phyloP scores from a whole-genome alignment of 2,329 filamentous ascomycete species.

The Calonectria hawksworthii region DNA sequence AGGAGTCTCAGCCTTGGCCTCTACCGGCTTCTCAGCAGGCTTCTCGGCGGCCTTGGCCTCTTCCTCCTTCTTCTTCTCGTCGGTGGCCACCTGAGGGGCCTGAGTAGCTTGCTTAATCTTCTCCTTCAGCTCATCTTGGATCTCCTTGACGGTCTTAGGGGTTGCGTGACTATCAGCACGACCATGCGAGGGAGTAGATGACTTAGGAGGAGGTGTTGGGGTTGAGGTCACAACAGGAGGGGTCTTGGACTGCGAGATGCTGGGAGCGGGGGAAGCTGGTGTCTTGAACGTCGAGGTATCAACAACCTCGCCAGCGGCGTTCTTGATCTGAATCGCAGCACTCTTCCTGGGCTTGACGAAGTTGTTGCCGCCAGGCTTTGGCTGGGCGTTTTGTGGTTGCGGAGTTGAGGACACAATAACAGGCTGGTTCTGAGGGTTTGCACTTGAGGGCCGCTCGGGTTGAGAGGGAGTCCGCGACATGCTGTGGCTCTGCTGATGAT shows the following conservation, averaged over 20 bases:
- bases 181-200: slow-evolving; percentile 75
- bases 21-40: slow-evolving; percentile 44
- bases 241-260: slow-evolving; percentile 71
- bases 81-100: slow-evolving; percentile 49
- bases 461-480: slow-evolving; percentile 91
- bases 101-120: slow-evolving; percentile 77
- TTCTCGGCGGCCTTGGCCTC: slow-evolving; percentile 41
- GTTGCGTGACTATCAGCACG: slow-evolving; percentile 78
- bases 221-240: slow-evolving; percentile 81
- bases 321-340: slow-evolving; percentile 87
- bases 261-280: slow-evolving; percentile 69
- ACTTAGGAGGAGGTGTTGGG: slow-evolving; percentile 84
- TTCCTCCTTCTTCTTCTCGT: slow-evolving; percentile 48
- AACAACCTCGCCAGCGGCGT: slow-evolving; percentile 82
- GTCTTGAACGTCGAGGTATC: slow-evolving; percentile 74
- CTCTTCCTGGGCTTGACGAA: slow-evolving; percentile 74
- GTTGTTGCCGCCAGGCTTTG: slow-evolving; percentile 60
- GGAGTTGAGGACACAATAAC: slow-evolving; percentile 73
- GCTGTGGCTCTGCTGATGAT: slow-evolving; percentile 69
- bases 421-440: slow-evolving; percentile 70
- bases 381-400: slow-evolving; percentile 73
- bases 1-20: slow-evolving; percentile 52
- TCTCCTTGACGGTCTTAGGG: slow-evolving; percentile 84
- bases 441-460: slow-evolving; percentile 77
- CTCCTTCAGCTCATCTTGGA: slow-evolving; percentile 85